Evolutionary conservation across 2,329 filamentous ascomycete species (phyloP).

Genomic region (Apiospora marii): DNA sequence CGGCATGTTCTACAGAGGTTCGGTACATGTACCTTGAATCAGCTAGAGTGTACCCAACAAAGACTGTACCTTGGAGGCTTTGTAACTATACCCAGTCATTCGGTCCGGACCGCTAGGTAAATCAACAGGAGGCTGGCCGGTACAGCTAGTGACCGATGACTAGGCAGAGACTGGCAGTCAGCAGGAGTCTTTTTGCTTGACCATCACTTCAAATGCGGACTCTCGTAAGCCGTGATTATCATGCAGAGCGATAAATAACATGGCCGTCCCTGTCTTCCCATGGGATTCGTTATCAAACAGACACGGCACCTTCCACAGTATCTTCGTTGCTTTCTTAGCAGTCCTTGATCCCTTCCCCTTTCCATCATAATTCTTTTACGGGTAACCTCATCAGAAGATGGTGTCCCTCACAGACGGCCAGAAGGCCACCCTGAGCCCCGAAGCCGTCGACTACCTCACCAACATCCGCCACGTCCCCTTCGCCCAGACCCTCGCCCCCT

Average conservation of each 20-base stretch:
- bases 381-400: background rate
- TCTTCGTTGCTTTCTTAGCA: no score
- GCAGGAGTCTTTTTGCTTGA: background rate
- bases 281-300: no score
- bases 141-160: background rate
- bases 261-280: no score
- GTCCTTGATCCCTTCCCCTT: background rate
- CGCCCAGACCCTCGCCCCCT: background rate
- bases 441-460: constrained; percentile 1
- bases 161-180: background rate
- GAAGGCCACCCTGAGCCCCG: constrained; percentile 1
- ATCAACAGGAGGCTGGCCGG: background rate
- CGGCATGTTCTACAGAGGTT: background rate
- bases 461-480: constrained; percentile 3
- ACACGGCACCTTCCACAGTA: no score
- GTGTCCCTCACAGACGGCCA: background rate
- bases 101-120: background rate
- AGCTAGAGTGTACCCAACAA: background rate
- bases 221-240: background rate
- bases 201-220: background rate
- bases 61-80: background rate
- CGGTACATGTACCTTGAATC: background rate
- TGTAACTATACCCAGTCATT: background rate
- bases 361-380: no score
- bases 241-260: background rate